A percentile compares a stretch with the other conserved stretches of the same genome.
Conservation (phyloP, 306 rosid species). For the Nissolia schottii region DNA sequence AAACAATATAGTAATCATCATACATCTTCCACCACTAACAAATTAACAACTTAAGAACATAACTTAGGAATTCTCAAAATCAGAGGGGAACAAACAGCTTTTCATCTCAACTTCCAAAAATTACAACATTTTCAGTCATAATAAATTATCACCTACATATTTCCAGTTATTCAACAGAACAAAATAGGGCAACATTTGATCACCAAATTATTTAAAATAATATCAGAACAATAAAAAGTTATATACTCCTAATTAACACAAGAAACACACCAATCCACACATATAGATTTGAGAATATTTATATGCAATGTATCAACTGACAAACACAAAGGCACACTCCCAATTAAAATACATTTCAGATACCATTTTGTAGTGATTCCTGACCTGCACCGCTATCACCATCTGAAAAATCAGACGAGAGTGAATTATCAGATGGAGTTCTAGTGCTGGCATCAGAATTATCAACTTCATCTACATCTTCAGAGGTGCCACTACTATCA, state of each 20-base stretch:
- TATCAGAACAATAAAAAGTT: not conserved
- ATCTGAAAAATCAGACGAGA: slow-evolving; percentile 57
- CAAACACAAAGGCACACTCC: not conserved
- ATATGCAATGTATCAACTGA: slow-evolving; percentile 13
- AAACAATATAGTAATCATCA: not conserved
- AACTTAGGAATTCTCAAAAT: not conserved
- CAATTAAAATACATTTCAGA: slow-evolving; percentile 12
- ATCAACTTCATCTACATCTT: slow-evolving; percentile 35
- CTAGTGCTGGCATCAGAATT: slow-evolving; percentile 57
- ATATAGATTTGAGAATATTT: slow-evolving; percentile 1
- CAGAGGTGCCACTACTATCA: slow-evolving; percentile 56
- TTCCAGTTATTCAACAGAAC: slow-evolving; percentile 1
- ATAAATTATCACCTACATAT: not conserved
- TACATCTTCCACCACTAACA: not conserved
- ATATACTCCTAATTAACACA: not conserved
- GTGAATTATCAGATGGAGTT: slow-evolving; percentile 55
- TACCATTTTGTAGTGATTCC: slow-evolving; percentile 35
- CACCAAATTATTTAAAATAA: not conserved
- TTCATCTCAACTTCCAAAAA: not conserved
- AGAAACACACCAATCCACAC: not conserved
- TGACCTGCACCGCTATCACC: slow-evolving; percentile 57
- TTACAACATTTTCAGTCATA: not conserved
- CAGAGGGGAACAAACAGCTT: not conserved
- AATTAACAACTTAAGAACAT: slow-evolving; percentile 2
- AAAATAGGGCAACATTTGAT: not conserved